Evolutionary conservation across 1,284 basidiomycete species (phyloP).

Genomic region (Microbotryum scabiosae): DNA sequence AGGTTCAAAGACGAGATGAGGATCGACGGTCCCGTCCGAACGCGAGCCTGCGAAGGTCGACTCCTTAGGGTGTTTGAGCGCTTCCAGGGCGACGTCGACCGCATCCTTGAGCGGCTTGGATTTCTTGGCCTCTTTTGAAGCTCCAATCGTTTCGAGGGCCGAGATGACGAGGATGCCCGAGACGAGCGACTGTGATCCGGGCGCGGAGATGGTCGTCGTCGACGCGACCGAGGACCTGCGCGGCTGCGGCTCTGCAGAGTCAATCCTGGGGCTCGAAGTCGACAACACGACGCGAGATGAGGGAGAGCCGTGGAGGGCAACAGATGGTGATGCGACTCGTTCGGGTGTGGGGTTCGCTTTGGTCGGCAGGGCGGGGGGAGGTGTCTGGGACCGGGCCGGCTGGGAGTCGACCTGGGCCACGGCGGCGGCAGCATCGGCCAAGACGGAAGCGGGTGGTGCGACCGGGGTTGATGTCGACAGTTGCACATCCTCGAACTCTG

Average conservation of each 20-base stretch:
- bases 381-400: not conserved
- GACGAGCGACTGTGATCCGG: constrained; percentile 34
- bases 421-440: too few species aligned
- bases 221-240: constrained; percentile 28
- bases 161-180: constrained; percentile 56
- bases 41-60: constrained; percentile 44
- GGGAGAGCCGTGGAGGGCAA: not conserved
- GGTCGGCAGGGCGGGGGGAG: not conserved
- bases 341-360: not conserved
- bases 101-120: constrained; percentile 71
- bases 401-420: too few species aligned
- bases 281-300: not conserved
- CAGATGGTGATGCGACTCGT: not conserved
- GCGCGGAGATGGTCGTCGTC: constrained; percentile 22
- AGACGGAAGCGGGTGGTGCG: not conserved
- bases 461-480: constrained; percentile 23
- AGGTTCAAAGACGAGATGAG: constrained; percentile 83
- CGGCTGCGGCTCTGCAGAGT: not conserved
- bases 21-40: constrained; percentile 28
- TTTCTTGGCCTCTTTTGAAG: constrained; percentile 81
- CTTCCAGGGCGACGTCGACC: constrained; percentile 69
- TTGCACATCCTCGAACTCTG: constrained; percentile 17
- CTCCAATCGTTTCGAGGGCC: constrained; percentile 75
- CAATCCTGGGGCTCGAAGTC: not conserved
- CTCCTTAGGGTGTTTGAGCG: constrained; percentile 62